Evolutionary conservation across 192 early-diverging fungal genomes (phyloP).

Genomic region (Geranomyces variabilis): DNA sequence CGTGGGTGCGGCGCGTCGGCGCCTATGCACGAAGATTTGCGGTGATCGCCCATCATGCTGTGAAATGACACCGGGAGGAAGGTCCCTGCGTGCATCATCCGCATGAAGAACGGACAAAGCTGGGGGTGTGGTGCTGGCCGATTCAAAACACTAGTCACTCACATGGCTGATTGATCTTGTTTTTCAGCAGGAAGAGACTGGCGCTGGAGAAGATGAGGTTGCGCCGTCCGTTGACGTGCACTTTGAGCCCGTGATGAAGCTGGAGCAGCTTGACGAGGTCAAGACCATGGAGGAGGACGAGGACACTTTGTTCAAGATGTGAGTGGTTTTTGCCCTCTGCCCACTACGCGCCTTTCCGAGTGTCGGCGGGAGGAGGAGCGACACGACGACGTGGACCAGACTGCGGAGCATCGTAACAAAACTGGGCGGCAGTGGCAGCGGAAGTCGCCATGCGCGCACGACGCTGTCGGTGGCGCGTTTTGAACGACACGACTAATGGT

Average conservation of each 20-base stretch:
- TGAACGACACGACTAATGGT: no score
- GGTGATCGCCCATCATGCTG: neutral
- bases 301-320: slow-evolving; percentile 87
- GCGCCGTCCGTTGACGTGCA: slow-evolving; percentile 85
- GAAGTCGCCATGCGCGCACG: no score
- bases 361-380: no score
- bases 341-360: no score
- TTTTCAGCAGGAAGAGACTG: slow-evolving; percentile 10
- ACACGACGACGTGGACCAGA: no score
- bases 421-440: no score
- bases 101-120: neutral
- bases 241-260: slow-evolving; percentile 95
- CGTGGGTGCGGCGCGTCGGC: slow-evolving; percentile 5
- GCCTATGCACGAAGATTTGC: neutral
- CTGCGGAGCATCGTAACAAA: no score
- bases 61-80: neutral
- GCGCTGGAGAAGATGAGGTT: slow-evolving; percentile 63
- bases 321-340: no score
- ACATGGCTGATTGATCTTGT: neutral
- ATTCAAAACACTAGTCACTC: no score
- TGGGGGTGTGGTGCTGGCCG: no score
- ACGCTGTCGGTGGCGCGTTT: no score
- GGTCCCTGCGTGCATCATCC: neutral
- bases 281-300: slow-evolving; percentile 98
- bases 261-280: slow-evolving; percentile 83